Evolutionary conservation across 768 basidiomycete genomes (phyloP), one percentile per base, ranked within the genome.

Genomic region (Boletus vinaceobasis): DNA sequence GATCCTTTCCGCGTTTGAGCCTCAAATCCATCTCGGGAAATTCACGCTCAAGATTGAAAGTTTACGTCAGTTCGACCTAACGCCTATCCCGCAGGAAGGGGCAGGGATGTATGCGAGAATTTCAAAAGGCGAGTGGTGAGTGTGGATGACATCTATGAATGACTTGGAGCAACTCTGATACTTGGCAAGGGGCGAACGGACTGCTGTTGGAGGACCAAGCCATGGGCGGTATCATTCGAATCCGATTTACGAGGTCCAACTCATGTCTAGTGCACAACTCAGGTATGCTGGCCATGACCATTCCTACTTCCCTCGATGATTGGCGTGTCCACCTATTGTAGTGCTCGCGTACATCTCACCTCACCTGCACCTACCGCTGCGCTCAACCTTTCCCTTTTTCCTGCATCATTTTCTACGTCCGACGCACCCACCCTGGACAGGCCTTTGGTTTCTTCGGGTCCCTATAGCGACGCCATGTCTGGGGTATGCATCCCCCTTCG

Each of bases 101-200:
- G 91, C 93, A 0, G 95, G 94, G 0, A 91, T 97, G 93, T 96
- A 87, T 66, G 73, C 71, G 21, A 87, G 89, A 60, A 65, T 76
- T 0, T 60, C 87, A 2, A 79, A 74, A n/a, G 93, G 91, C 4
- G 72, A 76, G 37, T 98, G 95, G 95, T 90, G 57, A 48, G 81
- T 68, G 17, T 1, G 8, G n/a, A 40, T 35, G 6, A 13, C 23
- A n/a, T 45, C 5, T 15, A 43, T 29, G 19, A 2, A 15, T 19
- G 35, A 33, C 37, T 3, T 19, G 4, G 17, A 31, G 13, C 15
- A 8, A 33, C 9, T 23, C 17, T 58, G n/a, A 65, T 10, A 9
- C 14, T 39, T 57, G 17, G 39, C 15, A 50, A 90, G 91, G 92
- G 74, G 73, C 6, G 66, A 64, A 21, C 60, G 67, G 4, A 82